Evolutionary conservation across 345 rosid species (phyloP), one percentile per base, ranked within the genome.

Genomic region (Rhodomyrtus tomentosa): DNA sequence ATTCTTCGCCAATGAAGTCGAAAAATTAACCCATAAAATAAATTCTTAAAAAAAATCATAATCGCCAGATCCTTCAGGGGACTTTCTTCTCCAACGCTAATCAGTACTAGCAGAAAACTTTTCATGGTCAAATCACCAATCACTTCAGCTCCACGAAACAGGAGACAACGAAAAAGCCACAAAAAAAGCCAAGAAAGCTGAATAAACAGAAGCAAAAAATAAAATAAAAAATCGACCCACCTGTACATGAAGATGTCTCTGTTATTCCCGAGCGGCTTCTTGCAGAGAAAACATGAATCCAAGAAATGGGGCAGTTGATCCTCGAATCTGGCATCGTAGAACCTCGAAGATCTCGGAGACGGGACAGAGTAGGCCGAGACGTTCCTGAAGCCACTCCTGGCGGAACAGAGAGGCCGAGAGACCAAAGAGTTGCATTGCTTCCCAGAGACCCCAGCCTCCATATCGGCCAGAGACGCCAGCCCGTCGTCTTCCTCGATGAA

Each of bases 201-300:
- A 32, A 8, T 1, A 36, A 32, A 32, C 18, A 36, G 45, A 20
- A 4, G 1, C 10, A 3, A 14, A 38, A 2, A 36, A 36, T 18
- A 14, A 16, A 42, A 38, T 38, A n/a, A 21, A 22, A 73, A 16
- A 51, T 27, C 50, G 4, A 25, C 90, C 48, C 40, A 95, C 98
- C 96, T 94, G 89, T 95, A 95, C 98, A 93, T 95, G 80, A 85
- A 95, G 92, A 95, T 95, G 90, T 95, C 98, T 84, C 87, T 90
- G 93, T 93, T 92, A 82, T 85, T 89, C 52, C 95, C 93, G 12
- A 95, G 92, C 3, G 90, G 93, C 55, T 93, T 95, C 90, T 92
- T 93, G 88, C 98, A 95, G 68, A 86, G 91, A 84, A 87, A 90
- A 89, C 98, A 95, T n/a, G 95, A 83, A 73, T 92, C 95, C 88